Evolutionary conservation across 805 yeast species (phyloP).

Genomic region (Jamesozyma gamospora): DNA sequence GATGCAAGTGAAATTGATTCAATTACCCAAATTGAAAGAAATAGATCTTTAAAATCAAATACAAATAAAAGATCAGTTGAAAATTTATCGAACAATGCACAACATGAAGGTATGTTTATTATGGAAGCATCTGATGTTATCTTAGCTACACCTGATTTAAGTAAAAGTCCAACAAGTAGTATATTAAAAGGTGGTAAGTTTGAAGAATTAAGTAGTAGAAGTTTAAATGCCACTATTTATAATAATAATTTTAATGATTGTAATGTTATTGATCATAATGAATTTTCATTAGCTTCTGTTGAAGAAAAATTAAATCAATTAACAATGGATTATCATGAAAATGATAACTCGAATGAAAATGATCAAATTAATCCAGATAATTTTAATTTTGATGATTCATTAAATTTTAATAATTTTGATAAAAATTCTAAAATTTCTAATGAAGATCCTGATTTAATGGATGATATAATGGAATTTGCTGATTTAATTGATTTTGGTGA

Average conservation of each 20-base stretch:
- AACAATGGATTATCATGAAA: slow-evolving; percentile 11
- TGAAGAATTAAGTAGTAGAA: slow-evolving; percentile 4
- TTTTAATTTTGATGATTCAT: neutral
- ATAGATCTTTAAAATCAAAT: slow-evolving; percentile 47
- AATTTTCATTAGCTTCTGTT: slow-evolving; percentile 19
- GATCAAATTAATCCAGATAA: neutral
- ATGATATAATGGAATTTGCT: slow-evolving; percentile 37
- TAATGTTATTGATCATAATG: slow-evolving; percentile 3
- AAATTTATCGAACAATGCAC: slow-evolving; percentile 31
- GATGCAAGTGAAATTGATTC: slow-evolving; percentile 62
- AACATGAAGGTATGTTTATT: slow-evolving; percentile 42
- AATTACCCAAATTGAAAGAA: slow-evolving; percentile 61
- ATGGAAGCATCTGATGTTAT: slow-evolving; percentile 26
- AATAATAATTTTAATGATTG: neutral
- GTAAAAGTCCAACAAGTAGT: slow-evolving; percentile 31
- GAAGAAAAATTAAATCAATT: slow-evolving; percentile 22
- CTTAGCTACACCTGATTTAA: slow-evolving; percentile 29
- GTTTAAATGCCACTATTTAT: neutral
- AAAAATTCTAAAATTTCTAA: slow-evolving; percentile 29
- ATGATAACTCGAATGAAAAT: slow-evolving; percentile 3
- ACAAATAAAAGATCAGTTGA: slow-evolving; percentile 25
- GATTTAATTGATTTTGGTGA: slow-evolving; percentile 39
- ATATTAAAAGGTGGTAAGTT: slow-evolving; percentile 29
- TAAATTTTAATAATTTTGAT: neutral
- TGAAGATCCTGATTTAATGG: slow-evolving; percentile 29